These are phyloP conservation scores for Phytophthora lateralis DNA, from an alignment of 352 stramenopile genomes.

Conservation along the genomic window DNA sequence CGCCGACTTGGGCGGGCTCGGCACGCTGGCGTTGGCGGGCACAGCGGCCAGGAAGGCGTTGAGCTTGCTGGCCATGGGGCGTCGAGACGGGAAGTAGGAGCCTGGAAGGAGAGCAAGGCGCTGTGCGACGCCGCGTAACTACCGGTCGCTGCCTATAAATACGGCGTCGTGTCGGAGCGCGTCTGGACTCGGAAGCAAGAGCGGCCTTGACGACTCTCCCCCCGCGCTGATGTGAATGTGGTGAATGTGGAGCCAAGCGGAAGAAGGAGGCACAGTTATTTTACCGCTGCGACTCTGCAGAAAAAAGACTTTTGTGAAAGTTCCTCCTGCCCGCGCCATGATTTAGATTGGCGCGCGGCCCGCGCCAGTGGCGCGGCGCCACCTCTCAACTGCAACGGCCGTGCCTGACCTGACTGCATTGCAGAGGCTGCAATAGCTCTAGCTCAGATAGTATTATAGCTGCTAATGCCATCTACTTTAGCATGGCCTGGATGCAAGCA, in stretches of 20 bases:
- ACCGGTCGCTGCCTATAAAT: constrained; percentile 29
- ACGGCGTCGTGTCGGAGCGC: constrained; percentile 7
- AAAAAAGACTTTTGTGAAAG: constrained; percentile 28
- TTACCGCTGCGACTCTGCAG: constrained; percentile 11
- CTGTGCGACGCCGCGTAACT: constrained; percentile 28
- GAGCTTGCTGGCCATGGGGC: constrained; percentile 64
- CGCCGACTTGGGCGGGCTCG: constrained; percentile 38
- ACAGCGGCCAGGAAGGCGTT: constrained; percentile 79
- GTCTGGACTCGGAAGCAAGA: constrained; percentile 8
- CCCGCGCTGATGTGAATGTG: constrained; percentile 12
- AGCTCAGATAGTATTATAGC: too few species aligned
- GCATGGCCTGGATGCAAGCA: too few species aligned
- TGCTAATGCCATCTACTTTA: too few species aligned
- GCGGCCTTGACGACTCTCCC: constrained; percentile 13
- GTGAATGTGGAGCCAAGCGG: constrained; percentile 9
- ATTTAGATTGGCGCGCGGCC: constrained; percentile 19
- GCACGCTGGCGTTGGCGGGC: constrained; percentile 58
- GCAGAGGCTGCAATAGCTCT: too few species aligned
- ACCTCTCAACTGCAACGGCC: constrained; percentile 5
- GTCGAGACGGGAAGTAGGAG: constrained; percentile 20
- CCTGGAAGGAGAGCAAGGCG: neutral
- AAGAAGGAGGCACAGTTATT: constrained; percentile 27
- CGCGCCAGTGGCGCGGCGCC: too few species aligned
- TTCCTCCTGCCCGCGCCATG: constrained; percentile 19
- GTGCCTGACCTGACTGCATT: too few species aligned